Evolutionary conservation across 1,139 yeast species (phyloP).

Genomic region (Sugiyamaella japonica): DNA sequence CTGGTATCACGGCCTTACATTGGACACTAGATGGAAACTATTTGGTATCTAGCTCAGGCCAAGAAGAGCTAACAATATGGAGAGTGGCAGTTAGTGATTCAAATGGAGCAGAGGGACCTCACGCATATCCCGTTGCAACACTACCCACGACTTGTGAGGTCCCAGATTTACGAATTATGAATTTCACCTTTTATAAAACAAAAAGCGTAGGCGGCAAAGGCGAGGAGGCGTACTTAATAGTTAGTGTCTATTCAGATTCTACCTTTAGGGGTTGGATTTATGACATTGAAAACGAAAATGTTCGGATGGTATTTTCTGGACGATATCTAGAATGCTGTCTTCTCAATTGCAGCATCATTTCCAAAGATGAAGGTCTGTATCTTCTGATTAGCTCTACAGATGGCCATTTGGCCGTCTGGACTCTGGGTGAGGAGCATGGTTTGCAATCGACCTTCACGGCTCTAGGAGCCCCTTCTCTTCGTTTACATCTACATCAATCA

Average conservation of each 20-base stretch:
- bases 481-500: conserved; percentile 73
- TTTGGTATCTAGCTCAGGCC: conserved; percentile 74
- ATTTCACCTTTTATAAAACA: conserved; percentile 46
- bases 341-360: conserved; percentile 56
- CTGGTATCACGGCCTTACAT: conserved; percentile 77
- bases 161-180: conserved; percentile 90
- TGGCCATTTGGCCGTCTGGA: conserved; percentile 70
- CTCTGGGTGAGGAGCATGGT: conserved; percentile 35
- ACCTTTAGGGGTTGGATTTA: conserved; percentile 65
- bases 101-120: conserved; percentile 21
- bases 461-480: conserved; percentile 35
- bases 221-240: conserved; percentile 51
- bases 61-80: conserved; percentile 90
- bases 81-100: conserved; percentile 41
- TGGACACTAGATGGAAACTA: conserved; percentile 54
- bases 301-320: conserved; percentile 50
- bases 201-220: conserved; percentile 41
- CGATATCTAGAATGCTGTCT: conserved; percentile 74
- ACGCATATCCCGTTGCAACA: conserved; percentile 31
- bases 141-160: conserved; percentile 47
- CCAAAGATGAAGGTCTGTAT: conserved; percentile 36
- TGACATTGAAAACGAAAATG: conserved; percentile 45
- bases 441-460: neutral
- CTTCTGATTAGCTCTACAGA: conserved; percentile 74
- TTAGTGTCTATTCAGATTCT: conserved; percentile 84